Evolutionary conservation across 768 basidiomycete species (phyloP).

Genomic region (Termitomyces sp.): DNA sequence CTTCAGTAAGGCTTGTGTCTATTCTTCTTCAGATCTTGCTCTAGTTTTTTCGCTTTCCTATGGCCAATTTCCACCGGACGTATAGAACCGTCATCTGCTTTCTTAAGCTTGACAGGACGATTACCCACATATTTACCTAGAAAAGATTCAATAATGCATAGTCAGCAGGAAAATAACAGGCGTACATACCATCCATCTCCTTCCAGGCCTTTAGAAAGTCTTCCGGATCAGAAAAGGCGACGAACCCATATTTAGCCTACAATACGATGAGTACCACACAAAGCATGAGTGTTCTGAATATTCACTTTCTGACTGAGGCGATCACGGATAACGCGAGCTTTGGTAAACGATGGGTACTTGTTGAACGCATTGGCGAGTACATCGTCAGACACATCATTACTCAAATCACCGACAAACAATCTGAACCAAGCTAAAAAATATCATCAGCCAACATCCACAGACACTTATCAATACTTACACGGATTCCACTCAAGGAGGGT

Average conservation of each 20-base stretch:
- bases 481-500: slow-evolving; percentile 97
- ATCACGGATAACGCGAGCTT: slow-evolving; percentile 93
- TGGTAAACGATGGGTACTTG: slow-evolving; percentile 89
- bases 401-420: slow-evolving; percentile 94
- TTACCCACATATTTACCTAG: slow-evolving; percentile 96
- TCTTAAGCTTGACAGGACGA: slow-evolving; percentile 93
- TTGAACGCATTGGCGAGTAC: slow-evolving; percentile 90
- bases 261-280: neutral
- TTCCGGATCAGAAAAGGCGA: slow-evolving; percentile 96
- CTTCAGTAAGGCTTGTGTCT: slow-evolving; percentile 76
- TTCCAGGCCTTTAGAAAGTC: slow-evolving; percentile 99
- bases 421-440: slow-evolving; percentile 81
- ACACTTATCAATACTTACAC: slow-evolving; percentile 48
- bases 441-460: slow-evolving; percentile 9
- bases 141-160: neutral
- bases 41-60: slow-evolving; percentile 85
- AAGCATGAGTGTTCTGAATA: neutral
- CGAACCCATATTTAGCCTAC: slow-evolving; percentile 95
- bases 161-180: neutral
- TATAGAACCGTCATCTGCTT: slow-evolving; percentile 83
- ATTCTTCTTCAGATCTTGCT: slow-evolving; percentile 90
- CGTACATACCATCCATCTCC: slow-evolving; percentile 89
- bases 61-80: slow-evolving; percentile 91
- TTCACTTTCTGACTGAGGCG: slow-evolving; percentile 86
- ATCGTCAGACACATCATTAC: slow-evolving; percentile 97